phyloP scores from a whole-genome alignment of 495 filamentous ascomycete species.

The Penicillium lagena region DNA sequence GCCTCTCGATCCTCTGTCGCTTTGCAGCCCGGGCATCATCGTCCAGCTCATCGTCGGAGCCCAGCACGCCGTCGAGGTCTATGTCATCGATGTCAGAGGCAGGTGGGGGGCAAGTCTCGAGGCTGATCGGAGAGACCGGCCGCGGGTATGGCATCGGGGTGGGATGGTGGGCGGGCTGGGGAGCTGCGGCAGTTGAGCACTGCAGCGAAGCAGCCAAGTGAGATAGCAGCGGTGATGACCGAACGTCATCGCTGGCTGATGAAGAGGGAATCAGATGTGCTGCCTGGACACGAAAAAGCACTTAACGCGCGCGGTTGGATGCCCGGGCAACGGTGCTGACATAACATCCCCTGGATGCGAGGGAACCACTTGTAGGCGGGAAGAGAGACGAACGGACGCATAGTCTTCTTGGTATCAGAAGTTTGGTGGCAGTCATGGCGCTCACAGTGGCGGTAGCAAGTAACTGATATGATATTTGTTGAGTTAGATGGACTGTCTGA shows the following conservation, averaged over 20 bases:
- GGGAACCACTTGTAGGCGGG: too few species aligned
- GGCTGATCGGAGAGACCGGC: constrained; percentile 31
- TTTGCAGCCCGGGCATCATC: constrained; percentile 43
- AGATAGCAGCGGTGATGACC: background rate
- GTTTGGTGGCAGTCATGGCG: too few species aligned
- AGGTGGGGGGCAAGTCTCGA: constrained; percentile 43
- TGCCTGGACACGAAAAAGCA: constrained; percentile 25
- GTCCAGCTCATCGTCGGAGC: constrained; percentile 55
- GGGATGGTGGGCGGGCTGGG: constrained; percentile 8
- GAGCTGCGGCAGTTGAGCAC: constrained; percentile 15
- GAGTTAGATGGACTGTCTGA: too few species aligned
- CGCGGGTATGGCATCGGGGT: constrained; percentile 32
- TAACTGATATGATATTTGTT: too few species aligned
- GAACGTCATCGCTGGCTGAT: constrained; percentile 23
- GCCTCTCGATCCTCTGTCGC: constrained; percentile 48
- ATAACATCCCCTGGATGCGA: too few species aligned
- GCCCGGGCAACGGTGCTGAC: constrained; percentile 17
- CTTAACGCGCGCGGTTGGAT: constrained; percentile 28
- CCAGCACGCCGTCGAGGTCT: constrained; percentile 37
- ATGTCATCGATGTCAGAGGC: constrained; percentile 13
- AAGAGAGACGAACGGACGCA: too few species aligned
- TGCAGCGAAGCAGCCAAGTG: constrained; percentile 11
- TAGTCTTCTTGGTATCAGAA: too few species aligned
- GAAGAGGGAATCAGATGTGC: constrained; percentile 1
- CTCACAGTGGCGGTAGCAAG: too few species aligned